Percentiles rank a stretch among this genome's conserved stretches.
Conservation (phyloP, 176 grass and related monocot genomes). For the Raddia distichophylla region DNA sequence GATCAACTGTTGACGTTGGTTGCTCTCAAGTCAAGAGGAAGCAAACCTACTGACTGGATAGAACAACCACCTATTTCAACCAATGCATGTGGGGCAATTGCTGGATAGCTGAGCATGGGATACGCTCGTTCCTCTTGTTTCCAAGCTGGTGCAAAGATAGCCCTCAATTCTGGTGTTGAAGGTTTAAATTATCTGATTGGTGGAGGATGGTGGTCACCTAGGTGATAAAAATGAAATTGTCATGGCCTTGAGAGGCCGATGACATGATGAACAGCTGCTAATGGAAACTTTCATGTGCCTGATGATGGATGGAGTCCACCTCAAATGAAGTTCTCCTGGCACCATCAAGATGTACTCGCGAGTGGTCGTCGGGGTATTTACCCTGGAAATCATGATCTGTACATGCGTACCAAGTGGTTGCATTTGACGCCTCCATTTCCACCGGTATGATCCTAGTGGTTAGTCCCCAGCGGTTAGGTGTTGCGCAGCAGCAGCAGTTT, state of each 20-base stretch:
- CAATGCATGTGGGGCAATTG: not conserved
- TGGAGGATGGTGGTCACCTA: not conserved
- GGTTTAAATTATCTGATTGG: not conserved
- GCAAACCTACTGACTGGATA: not conserved
- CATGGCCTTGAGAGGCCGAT: not conserved
- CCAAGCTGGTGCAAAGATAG: not conserved
- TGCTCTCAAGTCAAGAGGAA: slow-evolving; percentile 30
- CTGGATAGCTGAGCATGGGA: slow-evolving; percentile 3
- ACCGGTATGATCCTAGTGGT: slow-evolving; percentile 16
- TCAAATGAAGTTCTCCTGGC: not conserved
- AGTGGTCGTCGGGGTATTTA: slow-evolving; percentile 2
- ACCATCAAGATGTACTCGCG: not conserved
- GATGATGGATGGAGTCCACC: not conserved
- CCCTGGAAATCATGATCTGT: not conserved
- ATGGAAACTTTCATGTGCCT: slow-evolving; percentile 18
- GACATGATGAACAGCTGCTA: not conserved
- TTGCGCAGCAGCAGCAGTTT: slow-evolving; percentile 15
- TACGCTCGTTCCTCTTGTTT: slow-evolving; percentile 8
- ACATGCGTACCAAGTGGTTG: slow-evolving; percentile 26
- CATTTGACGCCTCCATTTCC: slow-evolving; percentile 9
- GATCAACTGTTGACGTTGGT: slow-evolving; percentile 51
- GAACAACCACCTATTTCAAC: not conserved
- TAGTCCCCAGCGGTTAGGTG: not conserved
- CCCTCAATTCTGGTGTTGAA: slow-evolving; percentile 23
- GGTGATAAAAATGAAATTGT: not conserved